These are phyloP conservation scores for Phialophora macrospora DNA, from an alignment of 2,329 filamentous ascomycete genomes.

Conservation along the genomic window DNA sequence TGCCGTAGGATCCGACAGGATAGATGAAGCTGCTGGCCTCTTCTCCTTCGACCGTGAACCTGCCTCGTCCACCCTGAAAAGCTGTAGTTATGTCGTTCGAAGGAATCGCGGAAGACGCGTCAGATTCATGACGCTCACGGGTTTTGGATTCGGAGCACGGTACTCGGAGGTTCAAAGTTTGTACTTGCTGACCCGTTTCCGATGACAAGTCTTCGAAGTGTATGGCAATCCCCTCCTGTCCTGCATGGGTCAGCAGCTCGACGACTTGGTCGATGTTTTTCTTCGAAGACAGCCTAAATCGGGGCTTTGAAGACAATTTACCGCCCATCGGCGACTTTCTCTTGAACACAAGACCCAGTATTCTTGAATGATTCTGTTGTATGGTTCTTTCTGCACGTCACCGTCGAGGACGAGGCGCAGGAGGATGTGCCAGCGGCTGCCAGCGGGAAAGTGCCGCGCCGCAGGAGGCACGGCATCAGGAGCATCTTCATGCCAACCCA, in stretches of 20 bases:
- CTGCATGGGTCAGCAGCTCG: not conserved
- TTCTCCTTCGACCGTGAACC: not conserved
- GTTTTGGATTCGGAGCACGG: not conserved
- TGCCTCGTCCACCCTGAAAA: not conserved
- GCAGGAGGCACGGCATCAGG: not conserved
- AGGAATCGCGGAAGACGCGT: not conserved
- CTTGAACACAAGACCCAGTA: not conserved
- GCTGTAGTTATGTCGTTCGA: not conserved
- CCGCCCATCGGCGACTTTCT: not conserved
- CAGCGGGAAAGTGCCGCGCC: not conserved
- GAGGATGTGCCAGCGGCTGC: not conserved
- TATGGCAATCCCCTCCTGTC: not conserved
- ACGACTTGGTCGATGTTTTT: not conserved
- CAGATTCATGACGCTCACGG: not conserved
- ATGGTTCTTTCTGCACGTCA: not conserved
- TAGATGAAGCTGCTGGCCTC: conserved; percentile 3
- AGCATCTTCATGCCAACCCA: not conserved
- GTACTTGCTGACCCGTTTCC: not conserved
- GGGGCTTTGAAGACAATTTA: not conserved
- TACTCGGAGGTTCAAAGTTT: not conserved
- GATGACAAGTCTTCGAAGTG: not conserved
- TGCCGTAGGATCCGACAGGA: conserved; percentile 3
- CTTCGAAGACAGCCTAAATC: not conserved
- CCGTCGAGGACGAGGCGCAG: not conserved
- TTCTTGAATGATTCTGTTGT: not conserved